Evolutionary conservation across 805 yeast species (phyloP).

Genomic region (Metschnikowia lochheadii): DNA sequence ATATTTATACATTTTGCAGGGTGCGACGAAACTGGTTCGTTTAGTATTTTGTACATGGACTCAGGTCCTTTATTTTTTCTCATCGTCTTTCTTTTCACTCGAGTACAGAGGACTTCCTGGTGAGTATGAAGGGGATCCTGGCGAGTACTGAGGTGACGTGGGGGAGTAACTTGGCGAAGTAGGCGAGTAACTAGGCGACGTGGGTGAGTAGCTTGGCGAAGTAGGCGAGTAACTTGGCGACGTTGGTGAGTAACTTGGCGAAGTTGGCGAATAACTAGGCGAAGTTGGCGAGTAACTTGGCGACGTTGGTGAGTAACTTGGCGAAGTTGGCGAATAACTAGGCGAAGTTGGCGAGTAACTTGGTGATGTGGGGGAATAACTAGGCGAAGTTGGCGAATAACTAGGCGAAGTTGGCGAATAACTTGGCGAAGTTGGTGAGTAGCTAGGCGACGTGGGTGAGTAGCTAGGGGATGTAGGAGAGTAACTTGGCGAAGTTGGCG

Average conservation of each 20-base stretch:
- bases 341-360: constrained; percentile 21
- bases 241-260: constrained; percentile 26
- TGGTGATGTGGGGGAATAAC: constrained; percentile 23
- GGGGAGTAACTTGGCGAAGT: constrained; percentile 21
- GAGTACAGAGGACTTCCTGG: constrained; percentile 52
- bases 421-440: constrained; percentile 69
- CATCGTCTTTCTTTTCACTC: constrained; percentile 15
- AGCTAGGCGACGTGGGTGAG: constrained; percentile 60
- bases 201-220: constrained; percentile 23
- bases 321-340: constrained; percentile 25
- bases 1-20: constrained; percentile 1
- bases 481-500: constrained; percentile 78
- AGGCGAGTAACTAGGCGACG: constrained; percentile 24
- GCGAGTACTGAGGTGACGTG: constrained; percentile 23
- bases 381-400: constrained; percentile 23
- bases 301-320: constrained; percentile 26
- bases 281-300: constrained; percentile 27
- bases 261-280: constrained; percentile 25
- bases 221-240: constrained; percentile 27
- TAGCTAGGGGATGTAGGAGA: constrained; percentile 75
- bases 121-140: constrained; percentile 45
- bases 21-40: constrained; percentile 5
- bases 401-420: constrained; percentile 45
- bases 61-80: constrained; percentile 11
- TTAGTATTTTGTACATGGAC: constrained; percentile 7